Conservation (phyloP, 2,329 filamentous ascomycete genomes). For the Penicillium sp. region DNA sequence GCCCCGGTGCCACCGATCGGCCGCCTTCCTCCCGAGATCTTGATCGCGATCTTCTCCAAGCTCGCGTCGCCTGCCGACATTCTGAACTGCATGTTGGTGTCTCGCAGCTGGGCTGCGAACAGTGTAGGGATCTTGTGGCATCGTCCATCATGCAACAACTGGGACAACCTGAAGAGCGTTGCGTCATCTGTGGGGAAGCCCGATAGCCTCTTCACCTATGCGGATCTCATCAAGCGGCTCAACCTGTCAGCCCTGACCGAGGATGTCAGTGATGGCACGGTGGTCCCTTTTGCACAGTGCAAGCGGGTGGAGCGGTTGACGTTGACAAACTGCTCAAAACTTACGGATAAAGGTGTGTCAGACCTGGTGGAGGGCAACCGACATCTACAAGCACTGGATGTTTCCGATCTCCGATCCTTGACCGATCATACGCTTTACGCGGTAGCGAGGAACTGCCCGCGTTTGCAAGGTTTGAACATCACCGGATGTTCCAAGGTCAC, state of each 20-base stretch:
- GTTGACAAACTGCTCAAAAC: constrained; percentile 80
- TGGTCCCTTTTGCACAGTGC: constrained; percentile 78
- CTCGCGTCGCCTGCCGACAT: constrained; percentile 75
- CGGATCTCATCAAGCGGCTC: constrained; percentile 85
- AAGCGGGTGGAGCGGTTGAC: constrained; percentile 91
- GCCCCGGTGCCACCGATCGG: constrained; percentile 64
- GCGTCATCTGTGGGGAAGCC: constrained; percentile 73
- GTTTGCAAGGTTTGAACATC: constrained; percentile 90
- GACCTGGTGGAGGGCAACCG: constrained; percentile 76
- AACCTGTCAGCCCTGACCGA: constrained; percentile 80
- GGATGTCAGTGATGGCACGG: constrained; percentile 84
- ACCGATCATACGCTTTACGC: constrained; percentile 78
- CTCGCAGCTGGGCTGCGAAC: constrained; percentile 88
- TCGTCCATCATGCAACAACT: constrained; percentile 84
- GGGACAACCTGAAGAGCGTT: constrained; percentile 77
- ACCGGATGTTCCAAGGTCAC: constrained; percentile 82
- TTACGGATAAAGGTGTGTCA: constrained; percentile 82
- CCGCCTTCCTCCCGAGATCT: constrained; percentile 86
- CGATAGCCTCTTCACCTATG: constrained; percentile 84
- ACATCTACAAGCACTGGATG: constrained; percentile 83
- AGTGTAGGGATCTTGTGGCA: constrained; percentile 94
- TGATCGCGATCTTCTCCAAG: constrained; percentile 89
- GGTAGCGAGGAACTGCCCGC: constrained; percentile 77
- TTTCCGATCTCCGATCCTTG: constrained; percentile 77
- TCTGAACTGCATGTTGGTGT: constrained; percentile 89